Evolutionary conservation across 2,329 filamentous ascomycete genomes (phyloP).

Genomic region (Lasiodiplodia gonubiensis): DNA sequence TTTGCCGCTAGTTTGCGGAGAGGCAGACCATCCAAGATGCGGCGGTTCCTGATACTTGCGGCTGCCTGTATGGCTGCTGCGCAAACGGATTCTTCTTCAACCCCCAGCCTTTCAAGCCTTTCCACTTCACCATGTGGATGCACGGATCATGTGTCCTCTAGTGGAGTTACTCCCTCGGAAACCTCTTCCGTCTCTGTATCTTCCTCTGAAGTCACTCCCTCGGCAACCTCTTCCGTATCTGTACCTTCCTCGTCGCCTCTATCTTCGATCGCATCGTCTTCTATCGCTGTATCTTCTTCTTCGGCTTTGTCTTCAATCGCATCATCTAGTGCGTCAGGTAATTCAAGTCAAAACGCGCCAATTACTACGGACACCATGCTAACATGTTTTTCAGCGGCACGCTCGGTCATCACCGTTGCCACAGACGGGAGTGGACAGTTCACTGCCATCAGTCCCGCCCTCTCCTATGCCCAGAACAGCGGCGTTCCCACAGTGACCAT

Average conservation of each 20-base stretch:
- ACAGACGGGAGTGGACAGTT: conserved; percentile 53
- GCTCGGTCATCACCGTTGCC: conserved; percentile 51
- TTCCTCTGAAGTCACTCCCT: neutral
- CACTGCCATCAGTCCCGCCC: conserved; percentile 52
- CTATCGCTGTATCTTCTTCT: neutral
- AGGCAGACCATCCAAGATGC: neutral
- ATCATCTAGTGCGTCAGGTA: neutral
- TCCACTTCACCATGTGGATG: conserved; percentile 3
- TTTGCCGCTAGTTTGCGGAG: neutral
- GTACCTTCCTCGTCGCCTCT: neutral
- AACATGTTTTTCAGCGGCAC: neutral
- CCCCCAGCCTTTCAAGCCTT: neutral
- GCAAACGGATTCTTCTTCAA: conserved; percentile 3
- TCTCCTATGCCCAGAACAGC: conserved; percentile 51
- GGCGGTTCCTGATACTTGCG: conserved; percentile 10
- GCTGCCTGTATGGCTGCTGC: conserved; percentile 10
- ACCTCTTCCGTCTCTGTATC: neutral
- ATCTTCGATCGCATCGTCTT: neutral
- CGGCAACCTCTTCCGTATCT: neutral
- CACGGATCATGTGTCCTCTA: neutral
- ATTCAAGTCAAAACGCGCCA: neutral
- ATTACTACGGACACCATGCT: neutral
- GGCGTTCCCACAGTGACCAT: conserved; percentile 52
- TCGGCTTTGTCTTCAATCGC: neutral
- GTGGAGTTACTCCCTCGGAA: no score